Conservation (phyloP, 192 early-diverging fungal species). For the Gigaspora rosea region DNA sequence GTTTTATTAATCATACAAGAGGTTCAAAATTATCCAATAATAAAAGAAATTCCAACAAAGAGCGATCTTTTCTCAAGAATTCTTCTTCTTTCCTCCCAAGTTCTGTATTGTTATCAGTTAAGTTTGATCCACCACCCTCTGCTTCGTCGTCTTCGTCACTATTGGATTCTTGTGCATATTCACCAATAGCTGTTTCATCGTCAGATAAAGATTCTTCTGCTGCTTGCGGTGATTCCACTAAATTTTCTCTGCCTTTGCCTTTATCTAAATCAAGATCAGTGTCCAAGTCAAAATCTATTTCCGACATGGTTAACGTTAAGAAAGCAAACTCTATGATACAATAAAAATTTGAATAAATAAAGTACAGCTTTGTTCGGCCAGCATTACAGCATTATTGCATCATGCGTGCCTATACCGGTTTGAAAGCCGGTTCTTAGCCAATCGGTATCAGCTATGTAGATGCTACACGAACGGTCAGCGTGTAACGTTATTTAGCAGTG, state of each 20-base stretch:
- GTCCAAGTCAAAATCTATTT: neutral
- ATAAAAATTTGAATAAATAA: no score
- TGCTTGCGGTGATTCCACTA: neutral
- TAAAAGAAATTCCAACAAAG: conserved; percentile 80
- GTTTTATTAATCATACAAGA: conserved; percentile 54
- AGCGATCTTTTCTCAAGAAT: conserved; percentile 64
- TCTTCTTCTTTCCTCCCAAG: conserved; percentile 51
- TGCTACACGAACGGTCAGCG: no score
- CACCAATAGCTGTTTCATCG: neutral
- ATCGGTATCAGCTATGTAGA: no score
- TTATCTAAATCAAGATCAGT: neutral
- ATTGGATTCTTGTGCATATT: neutral
- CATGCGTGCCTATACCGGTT: no score
- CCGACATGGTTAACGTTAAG: no score
- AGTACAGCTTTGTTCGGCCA: no score
- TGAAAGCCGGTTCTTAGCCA: no score
- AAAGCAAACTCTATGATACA: no score
- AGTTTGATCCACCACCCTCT: neutral
- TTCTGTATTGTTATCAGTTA: no score
- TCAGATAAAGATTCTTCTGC: neutral
- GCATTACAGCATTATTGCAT: no score
- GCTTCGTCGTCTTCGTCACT: neutral
- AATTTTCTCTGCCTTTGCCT: conserved; percentile 12
- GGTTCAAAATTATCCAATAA: conserved; percentile 88
- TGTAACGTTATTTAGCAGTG: no score